Evolutionary conservation across 2,329 filamentous ascomycete species (phyloP).

Genomic region (Arachnomyces sp.): DNA sequence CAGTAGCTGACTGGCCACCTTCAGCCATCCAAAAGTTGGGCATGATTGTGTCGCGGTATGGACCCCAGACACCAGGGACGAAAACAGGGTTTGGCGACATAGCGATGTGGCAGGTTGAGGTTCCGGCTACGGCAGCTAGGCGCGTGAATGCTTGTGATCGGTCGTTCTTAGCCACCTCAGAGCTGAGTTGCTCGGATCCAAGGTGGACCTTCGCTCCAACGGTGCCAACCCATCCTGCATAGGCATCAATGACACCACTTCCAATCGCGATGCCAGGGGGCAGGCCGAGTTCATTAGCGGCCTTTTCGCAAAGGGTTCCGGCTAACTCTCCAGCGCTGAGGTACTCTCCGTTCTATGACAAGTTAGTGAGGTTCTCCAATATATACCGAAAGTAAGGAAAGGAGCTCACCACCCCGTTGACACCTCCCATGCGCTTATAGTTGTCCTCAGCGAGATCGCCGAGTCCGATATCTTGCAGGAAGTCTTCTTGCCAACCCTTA

Average conservation of each 20-base stretch:
- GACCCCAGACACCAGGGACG: constrained; percentile 92
- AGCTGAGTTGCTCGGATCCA: constrained; percentile 57
- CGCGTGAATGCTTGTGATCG: constrained; percentile 88
- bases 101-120: constrained; percentile 92
- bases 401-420: constrained; percentile 81
- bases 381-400: constrained; percentile 23
- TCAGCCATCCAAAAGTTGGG: constrained; percentile 95
- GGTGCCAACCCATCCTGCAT: constrained; percentile 96
- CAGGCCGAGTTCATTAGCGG: constrained; percentile 73
- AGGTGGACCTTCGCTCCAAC: constrained; percentile 93
- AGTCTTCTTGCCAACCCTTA: constrained; percentile 97
- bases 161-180: constrained; percentile 65
- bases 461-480: constrained; percentile 79
- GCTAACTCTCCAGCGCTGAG: constrained; percentile 87
- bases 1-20: constrained; percentile 91
- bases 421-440: constrained; percentile 88
- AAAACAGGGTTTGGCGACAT: constrained; percentile 93
- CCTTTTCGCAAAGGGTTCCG: constrained; percentile 73
- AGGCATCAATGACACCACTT: constrained; percentile 95
- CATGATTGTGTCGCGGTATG: constrained; percentile 87
- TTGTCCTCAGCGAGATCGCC: constrained; percentile 73
- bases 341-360: constrained; percentile 73
- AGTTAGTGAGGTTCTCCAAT: background rate
- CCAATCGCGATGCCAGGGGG: constrained; percentile 83
- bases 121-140: constrained; percentile 87